These are phyloP conservation scores for Haematococcus lacustris DNA, from an alignment of 139 green algal species.

Conservation along the genomic window DNA sequence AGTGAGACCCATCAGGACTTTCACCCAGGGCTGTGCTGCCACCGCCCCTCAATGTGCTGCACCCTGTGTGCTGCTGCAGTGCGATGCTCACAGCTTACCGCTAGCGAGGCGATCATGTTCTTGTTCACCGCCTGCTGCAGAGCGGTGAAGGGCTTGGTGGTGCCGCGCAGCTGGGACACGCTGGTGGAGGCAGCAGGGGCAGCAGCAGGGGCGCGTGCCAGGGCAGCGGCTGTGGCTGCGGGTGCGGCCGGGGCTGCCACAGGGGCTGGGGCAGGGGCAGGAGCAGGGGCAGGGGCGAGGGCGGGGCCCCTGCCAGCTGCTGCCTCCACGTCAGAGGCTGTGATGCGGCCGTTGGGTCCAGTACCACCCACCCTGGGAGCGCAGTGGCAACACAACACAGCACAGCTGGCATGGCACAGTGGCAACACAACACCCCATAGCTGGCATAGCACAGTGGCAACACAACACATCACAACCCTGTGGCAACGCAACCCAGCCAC, in stretches of 20 bases:
- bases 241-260: conserved; percentile 32
- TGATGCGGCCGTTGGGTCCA: conserved; percentile 90
- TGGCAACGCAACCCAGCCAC: too few relatives aligned
- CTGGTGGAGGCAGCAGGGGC: conserved; percentile 38
- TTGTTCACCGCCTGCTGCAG: conserved; percentile 85
- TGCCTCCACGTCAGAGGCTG: conserved; percentile 84
- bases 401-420: too few relatives aligned
- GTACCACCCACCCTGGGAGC: conserved; percentile 56
- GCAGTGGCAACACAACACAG: too few relatives aligned
- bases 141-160: conserved; percentile 80
- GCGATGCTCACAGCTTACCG: too few relatives aligned
- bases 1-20: too few relatives aligned
- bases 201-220: conserved; percentile 27
- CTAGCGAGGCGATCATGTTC: conserved; percentile 92
- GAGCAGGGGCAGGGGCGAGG: conserved; percentile 28
- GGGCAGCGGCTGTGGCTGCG: conserved; percentile 12
- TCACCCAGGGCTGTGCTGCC: too few relatives aligned
- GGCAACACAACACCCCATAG: not conserved
- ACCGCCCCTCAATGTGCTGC: too few relatives aligned
- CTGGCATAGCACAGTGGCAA: not conserved
- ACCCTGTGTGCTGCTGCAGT: too few relatives aligned
- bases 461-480: not conserved
- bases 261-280: conserved; percentile 33
- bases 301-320: conserved; percentile 42
- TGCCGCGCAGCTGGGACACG: conserved; percentile 77